Evolutionary conservation across 495 filamentous ascomycete species (phyloP), one percentile per base, ranked within the genome.

Genomic region (Cercophora scortea): DNA sequence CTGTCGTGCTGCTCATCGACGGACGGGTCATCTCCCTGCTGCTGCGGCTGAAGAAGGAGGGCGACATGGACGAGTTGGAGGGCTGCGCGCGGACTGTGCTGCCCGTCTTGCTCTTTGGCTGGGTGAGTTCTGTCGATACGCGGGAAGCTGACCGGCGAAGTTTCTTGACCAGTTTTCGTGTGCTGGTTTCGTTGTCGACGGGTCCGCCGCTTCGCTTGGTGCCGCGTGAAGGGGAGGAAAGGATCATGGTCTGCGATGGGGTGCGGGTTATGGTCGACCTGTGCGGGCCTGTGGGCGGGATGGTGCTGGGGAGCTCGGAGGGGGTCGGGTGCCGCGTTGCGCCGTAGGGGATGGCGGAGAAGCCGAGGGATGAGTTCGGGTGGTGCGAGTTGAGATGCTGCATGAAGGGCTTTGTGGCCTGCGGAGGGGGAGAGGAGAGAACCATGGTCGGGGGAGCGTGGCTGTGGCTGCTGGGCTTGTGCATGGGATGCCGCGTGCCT

Each of bases 401-500:
- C 13, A 15, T 15, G 46, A 49, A 49, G 8, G 46, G 33, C 4
- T 12, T 10, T 15, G 13, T 6, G 15, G 15, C 33, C 13, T 18
- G 33, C 15, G 16, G 32, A 41, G 34, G 38, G 55, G 38, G 18
- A 44, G 47, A 32, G 58, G 45, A 25, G 58, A 61, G 8, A 56
- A 50, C 9, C 51, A 42, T 34, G 52, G 63, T 18, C 50, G 42
- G 8, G 55, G 61, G 18, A 38, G 36, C 52, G 13, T 35, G 6
- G 47, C 11, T 50, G 52, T 12, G 54, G 52, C 42, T 54, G 53
- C 32, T 57, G 53, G 9, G 42, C 53, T 36, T 50, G 39, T 47
- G 62, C 44, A 49, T 56, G 33, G 66, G 62, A 47, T 77, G 72
- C 7, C 74, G 60, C 0, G 73, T 74, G 10, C 71, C 72, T 13